Conservation (phyloP, 257 asterid genomes). For the Solanum verrucosum region DNA sequence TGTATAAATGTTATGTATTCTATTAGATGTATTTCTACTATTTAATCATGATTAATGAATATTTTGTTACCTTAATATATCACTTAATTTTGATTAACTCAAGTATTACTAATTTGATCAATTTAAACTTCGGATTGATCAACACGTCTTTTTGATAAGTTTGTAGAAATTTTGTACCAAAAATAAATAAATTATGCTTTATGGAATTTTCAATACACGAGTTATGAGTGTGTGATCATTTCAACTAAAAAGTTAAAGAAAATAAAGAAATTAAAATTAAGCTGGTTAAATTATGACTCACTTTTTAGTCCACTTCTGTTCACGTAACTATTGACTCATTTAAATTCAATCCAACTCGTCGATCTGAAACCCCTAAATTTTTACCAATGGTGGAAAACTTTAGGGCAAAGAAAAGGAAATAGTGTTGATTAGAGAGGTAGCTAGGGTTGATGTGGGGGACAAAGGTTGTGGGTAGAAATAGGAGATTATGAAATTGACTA, state of each 20-base stretch:
- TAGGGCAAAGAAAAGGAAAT: not conserved
- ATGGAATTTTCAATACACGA: fast-evolving
- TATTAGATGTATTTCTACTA: not conserved
- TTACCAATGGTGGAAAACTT: not conserved
- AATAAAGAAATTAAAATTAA: not conserved
- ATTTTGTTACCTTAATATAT: not conserved
- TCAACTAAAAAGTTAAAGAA: too few species aligned
- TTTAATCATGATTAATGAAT: not conserved
- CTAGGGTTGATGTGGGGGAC: not conserved
- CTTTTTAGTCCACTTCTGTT: not conserved
- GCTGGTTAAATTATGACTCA: not conserved
- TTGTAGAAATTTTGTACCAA: not conserved
- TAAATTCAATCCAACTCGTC: not conserved
- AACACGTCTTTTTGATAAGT: not conserved
- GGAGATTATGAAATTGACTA: not conserved
- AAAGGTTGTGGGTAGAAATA: not conserved
- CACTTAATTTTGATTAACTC: not conserved
- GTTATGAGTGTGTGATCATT: not conserved
- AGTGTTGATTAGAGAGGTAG: not conserved
- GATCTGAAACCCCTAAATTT: not conserved
- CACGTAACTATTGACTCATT: not conserved
- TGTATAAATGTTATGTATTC: not conserved
- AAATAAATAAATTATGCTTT: too few species aligned
- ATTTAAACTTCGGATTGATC: not conserved
- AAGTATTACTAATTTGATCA: not conserved